Evolutionary conservation across 176 grass and related monocot genomes (phyloP).

Genomic region (Tillandsia fasciculata): DNA sequence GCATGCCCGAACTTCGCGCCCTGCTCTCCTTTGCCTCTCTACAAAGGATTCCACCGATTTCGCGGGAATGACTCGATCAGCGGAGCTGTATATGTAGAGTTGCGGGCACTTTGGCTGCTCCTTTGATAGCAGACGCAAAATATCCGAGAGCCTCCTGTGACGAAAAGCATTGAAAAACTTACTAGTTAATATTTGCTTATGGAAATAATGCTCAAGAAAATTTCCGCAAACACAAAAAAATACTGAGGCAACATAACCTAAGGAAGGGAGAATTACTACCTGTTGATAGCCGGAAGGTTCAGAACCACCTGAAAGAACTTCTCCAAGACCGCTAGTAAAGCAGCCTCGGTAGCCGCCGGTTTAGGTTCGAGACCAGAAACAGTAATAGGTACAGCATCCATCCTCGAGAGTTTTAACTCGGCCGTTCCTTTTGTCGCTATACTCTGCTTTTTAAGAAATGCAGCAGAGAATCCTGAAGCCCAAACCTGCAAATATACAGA

Average conservation of each 20-base stretch:
- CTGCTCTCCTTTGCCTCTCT: constrained; percentile 43
- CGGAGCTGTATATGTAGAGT: constrained; percentile 80
- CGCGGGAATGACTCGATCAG: constrained; percentile 71
- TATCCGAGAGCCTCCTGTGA: constrained; percentile 52
- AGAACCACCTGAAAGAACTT: constrained; percentile 62
- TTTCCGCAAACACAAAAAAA: not conserved
- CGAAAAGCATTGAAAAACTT: not conserved
- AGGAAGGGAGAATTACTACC: constrained; percentile 20
- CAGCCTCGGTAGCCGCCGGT: constrained; percentile 39
- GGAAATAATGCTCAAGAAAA: not conserved
- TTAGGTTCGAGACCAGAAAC: constrained; percentile 33
- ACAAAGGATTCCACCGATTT: constrained; percentile 76
- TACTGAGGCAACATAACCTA: too few species aligned
- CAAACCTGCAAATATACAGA: constrained; percentile 41
- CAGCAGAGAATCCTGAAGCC: constrained; percentile 92
- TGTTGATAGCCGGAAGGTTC: constrained; percentile 69
- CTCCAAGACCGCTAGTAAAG: constrained; percentile 62
- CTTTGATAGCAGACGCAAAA: constrained; percentile 53
- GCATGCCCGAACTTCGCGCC: constrained; percentile 54
- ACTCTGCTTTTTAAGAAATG: constrained; percentile 76
- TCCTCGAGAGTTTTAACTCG: constrained; percentile 19
- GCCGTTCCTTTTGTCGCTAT: constrained; percentile 44
- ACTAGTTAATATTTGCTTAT: not conserved
- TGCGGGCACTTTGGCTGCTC: constrained; percentile 79
- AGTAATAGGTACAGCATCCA: constrained; percentile 30